Percentiles rank a stretch among this genome's conserved stretches.
Evolutionary conservation across 306 rosid species (phyloP).

Genomic region (Fragaria ananassa): DNA sequence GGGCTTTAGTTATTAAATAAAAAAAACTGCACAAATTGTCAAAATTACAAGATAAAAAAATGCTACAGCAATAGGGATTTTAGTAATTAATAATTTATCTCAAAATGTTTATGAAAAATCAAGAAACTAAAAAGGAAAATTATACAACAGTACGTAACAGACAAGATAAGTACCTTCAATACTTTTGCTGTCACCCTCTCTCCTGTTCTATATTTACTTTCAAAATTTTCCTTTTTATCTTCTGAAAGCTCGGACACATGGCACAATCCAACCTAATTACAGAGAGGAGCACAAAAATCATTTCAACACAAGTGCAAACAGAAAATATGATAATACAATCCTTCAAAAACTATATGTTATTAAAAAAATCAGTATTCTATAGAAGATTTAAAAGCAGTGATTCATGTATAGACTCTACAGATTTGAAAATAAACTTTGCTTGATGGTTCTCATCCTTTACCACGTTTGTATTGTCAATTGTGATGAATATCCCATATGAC

Average conservation of each 20-base stretch:
- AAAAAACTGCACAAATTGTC: not conserved
- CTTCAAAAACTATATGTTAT: not conserved
- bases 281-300: conserved; percentile 1
- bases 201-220: conserved; percentile 61
- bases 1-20: not conserved
- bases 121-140: not conserved
- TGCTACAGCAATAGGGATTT: not conserved
- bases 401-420: not conserved
- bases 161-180: conserved; percentile 59
- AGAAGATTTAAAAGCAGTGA: not conserved
- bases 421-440: not conserved
- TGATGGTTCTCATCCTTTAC: conserved; percentile 32
- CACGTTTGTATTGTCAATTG: conserved; percentile 61
- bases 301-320: not conserved
- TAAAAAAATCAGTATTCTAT: not conserved
- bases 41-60: not conserved
- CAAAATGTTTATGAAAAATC: not conserved
- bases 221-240: conserved; percentile 49
- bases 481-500: conserved; percentile 79
- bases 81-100: not conserved
- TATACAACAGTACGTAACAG: conserved; percentile 7
- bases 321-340: not conserved
- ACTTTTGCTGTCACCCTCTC: conserved; percentile 70
- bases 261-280: conserved; percentile 81
- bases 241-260: conserved; percentile 83